Percentiles rank a stretch among this genome's conserved stretches.
Conservation (phyloP, 192 early-diverging fungal genomes). For the Cetraspora pellucida region DNA sequence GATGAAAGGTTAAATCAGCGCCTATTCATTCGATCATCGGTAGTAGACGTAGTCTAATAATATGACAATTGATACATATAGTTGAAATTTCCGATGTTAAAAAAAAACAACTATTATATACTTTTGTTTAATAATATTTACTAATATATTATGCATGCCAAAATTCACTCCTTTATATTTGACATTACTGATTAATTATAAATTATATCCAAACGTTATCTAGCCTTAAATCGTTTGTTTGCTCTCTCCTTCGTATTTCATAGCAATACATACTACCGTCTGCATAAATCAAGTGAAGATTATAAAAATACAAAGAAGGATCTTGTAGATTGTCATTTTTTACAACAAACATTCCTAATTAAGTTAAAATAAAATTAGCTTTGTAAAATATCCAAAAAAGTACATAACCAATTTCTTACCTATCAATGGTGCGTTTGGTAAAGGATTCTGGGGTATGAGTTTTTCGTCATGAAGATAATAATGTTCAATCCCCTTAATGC, state of each 20-base stretch:
- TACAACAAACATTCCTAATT: slow-evolving; percentile 19
- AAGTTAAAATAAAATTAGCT: neutral
- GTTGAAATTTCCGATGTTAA: too few species aligned
- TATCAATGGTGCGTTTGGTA: slow-evolving; percentile 5
- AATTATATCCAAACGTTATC: slow-evolving; percentile 17
- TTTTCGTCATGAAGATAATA: slow-evolving; percentile 12
- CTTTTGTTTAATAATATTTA: too few species aligned
- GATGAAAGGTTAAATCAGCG: too few species aligned
- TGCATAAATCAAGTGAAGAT: slow-evolving; percentile 19
- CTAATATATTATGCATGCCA: too few species aligned
- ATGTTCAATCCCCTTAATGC: neutral
- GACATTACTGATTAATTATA: too few species aligned
- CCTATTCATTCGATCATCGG: too few species aligned
- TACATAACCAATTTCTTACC: slow-evolving; percentile 1
- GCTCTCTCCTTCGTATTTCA: slow-evolving; percentile 5
- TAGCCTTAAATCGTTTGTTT: slow-evolving; percentile 10
- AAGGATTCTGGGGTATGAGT: neutral
- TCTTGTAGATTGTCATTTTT: slow-evolving; percentile 12
- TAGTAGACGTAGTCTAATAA: too few species aligned
- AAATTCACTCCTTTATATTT: too few species aligned
- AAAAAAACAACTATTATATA: too few species aligned
- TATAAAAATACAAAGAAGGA: neutral
- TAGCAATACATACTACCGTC: slow-evolving; percentile 21
- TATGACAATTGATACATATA: too few species aligned
- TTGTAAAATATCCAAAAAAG: neutral